phyloP scores from a whole-genome alignment of 805 yeast genomes.

The Ogataea siamensis region DNA sequence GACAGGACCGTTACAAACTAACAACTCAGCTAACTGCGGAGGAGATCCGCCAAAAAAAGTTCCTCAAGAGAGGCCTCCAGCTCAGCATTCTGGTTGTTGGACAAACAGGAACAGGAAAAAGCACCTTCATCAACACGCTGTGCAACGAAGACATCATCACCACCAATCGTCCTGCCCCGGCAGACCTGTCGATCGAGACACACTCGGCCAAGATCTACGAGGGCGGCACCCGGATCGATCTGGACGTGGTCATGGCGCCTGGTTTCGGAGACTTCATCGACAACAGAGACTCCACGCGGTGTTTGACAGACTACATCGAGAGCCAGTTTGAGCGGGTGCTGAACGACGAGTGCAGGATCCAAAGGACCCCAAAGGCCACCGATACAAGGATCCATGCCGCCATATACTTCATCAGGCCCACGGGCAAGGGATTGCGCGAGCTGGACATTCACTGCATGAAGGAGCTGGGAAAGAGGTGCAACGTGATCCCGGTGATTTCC shows the following conservation, averaged over 20 bases:
- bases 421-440: conserved; percentile 60
- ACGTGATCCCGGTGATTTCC: conserved; percentile 78
- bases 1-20: background rate
- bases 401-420: conserved; percentile 75
- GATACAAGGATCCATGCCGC: conserved; percentile 85
- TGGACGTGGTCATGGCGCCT: conserved; percentile 64
- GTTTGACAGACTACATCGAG: conserved; percentile 68
- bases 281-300: conserved; percentile 57
- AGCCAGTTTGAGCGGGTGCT: conserved; percentile 65
- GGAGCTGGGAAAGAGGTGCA: conserved; percentile 64
- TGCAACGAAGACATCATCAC: conserved; percentile 53
- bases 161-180: conserved; percentile 38
- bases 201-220: conserved; percentile 38
- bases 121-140: conserved; percentile 76
- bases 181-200: conserved; percentile 32
- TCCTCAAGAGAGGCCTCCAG: conserved; percentile 49
- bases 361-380: conserved; percentile 35
- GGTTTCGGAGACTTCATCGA: conserved; percentile 74
- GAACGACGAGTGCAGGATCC: conserved; percentile 73
- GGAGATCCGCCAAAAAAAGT: conserved; percentile 41
- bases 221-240: conserved; percentile 48
- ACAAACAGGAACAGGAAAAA: conserved; percentile 68
- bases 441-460: conserved; percentile 72
- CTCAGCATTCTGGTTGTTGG: conserved; percentile 50
- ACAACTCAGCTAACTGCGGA: conserved; percentile 31